Percentiles rank a stretch among this genome's conserved stretches.
Conservation (phyloP, 345 rosid genomes). For the Eucalyptus urophylla region DNA sequence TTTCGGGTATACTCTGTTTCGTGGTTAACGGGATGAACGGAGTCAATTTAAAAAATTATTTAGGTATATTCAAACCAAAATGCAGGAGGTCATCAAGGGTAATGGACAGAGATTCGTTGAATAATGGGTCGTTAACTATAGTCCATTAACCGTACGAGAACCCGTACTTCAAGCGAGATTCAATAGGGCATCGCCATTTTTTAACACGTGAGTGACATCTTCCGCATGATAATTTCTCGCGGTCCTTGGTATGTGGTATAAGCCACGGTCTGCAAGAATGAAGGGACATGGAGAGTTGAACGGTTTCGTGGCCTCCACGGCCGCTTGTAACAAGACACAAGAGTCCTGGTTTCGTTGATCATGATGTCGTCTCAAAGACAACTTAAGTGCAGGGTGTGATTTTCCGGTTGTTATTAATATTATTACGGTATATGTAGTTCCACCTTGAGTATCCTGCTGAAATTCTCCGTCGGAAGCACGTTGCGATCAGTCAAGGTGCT, state of each 20-base stretch:
- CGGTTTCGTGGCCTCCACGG: background rate
- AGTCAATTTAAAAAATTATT: background rate
- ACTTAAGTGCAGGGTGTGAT: background rate
- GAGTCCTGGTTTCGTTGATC: background rate
- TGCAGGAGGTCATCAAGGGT: background rate
- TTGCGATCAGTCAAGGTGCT: background rate
- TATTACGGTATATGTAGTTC: background rate
- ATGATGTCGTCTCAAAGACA: fast-evolving
- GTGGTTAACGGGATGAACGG: background rate
- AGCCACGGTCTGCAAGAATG: no score
- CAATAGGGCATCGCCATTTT: background rate
- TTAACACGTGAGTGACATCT: background rate
- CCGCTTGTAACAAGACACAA: background rate
- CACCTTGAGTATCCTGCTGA: background rate
- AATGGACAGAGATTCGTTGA: background rate
- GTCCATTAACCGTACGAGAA: background rate
- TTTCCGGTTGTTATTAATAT: no score
- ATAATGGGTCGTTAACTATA: background rate
- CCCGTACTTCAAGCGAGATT: background rate
- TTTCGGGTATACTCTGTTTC: background rate
- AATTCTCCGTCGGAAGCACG: background rate
- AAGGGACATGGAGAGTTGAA: background rate
- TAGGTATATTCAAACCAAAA: background rate
- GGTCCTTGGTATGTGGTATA: background rate
- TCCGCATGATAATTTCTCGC: background rate